Evolutionary conservation across 2,329 filamentous ascomycete species (phyloP), one percentile per base, ranked within the genome.

Genomic region (Leptographium galeiforme): DNA sequence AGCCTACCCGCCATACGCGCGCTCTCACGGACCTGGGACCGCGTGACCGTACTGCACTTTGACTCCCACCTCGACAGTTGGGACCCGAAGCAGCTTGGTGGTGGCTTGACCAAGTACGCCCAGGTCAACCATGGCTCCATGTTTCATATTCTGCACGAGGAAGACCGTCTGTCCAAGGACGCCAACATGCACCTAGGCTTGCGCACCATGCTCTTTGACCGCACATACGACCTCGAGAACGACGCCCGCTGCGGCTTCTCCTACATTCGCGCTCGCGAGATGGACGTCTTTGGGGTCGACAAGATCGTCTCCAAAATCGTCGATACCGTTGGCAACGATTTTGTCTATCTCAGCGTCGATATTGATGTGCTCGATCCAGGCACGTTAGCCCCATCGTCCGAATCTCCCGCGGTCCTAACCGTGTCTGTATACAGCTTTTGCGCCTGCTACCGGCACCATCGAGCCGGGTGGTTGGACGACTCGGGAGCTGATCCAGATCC

Each of bases 381-480:
- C 39, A 30, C 11, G 47, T 19, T 25, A 25, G 18, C 41, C 25
- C 25, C 25, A 25, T 25, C 25, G 25, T 25, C 25, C 25, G 25
- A 25, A 25, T 25, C 25, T 2, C 25, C 3, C 25, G 25, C 25
- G 25, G 25, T 25, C 25, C 25, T 25, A 25, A 25, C 25, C 19
- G 19, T 39, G 16, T 16, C 40, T 7, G 30, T 36, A 13, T 4
- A 32, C 40, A 36, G 54, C 54, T 0, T 55, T 48, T 48, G 46
- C 54, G 2, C 44, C 53, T 46, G 85, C 83, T 2, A 89, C 85
- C 0, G 87, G 87, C 0, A 91, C 87, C 0, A 83, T 86, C 0
- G 87, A 90, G 65, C 81, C 85, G 0, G 86, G 87, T 50, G 87
- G 87, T 18, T 91, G 86, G 87, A 87, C 84, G 2, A 88, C 82